Conservation (phyloP, 2,329 filamentous ascomycete genomes). For the Pseudofabraea citricarpa region DNA sequence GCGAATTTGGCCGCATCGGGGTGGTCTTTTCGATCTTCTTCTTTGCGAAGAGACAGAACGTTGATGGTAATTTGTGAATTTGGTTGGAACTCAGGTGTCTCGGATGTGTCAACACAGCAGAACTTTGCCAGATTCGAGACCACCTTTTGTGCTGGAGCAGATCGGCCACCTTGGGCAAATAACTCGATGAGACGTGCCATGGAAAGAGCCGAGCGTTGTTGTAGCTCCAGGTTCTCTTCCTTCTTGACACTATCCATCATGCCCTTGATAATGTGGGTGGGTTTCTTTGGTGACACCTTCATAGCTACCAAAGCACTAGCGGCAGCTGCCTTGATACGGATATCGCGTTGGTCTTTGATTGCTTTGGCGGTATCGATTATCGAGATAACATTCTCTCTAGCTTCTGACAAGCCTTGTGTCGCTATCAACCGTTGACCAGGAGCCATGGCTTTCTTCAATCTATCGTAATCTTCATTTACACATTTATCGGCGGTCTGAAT, state of each 20-base stretch:
- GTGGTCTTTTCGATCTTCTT: conserved; percentile 92
- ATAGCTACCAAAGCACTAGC: conserved; percentile 88
- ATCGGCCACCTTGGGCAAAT: conserved; percentile 74
- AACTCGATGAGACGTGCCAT: conserved; percentile 82
- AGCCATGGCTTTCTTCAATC: conserved; percentile 81
- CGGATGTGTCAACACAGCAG: conserved; percentile 94
- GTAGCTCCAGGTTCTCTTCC: conserved; percentile 86
- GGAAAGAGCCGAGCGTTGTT: conserved; percentile 78
- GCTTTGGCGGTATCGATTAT: conserved; percentile 76
- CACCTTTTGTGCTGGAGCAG: conserved; percentile 89
- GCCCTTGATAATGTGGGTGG: conserved; percentile 85
- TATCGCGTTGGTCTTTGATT: conserved; percentile 76
- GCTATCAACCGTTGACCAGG: conserved; percentile 85
- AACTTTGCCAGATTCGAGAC: conserved; percentile 96
- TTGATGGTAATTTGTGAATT: conserved; percentile 74
- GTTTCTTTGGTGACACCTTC: conserved; percentile 84
- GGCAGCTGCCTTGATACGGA: conserved; percentile 80
- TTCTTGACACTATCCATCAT: conserved; percentile 98
- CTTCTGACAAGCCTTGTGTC: conserved; percentile 72
- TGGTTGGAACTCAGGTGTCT: conserved; percentile 89
- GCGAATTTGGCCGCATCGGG: conserved; percentile 88
- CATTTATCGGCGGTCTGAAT: conserved; percentile 84
- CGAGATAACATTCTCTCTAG: conserved; percentile 61
- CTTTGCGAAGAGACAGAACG: conserved; percentile 91
- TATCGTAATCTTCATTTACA: conserved; percentile 78